phyloP scores from a whole-genome alignment of 148 eudicot genomes.

The Gaultheria prostrata region DNA sequence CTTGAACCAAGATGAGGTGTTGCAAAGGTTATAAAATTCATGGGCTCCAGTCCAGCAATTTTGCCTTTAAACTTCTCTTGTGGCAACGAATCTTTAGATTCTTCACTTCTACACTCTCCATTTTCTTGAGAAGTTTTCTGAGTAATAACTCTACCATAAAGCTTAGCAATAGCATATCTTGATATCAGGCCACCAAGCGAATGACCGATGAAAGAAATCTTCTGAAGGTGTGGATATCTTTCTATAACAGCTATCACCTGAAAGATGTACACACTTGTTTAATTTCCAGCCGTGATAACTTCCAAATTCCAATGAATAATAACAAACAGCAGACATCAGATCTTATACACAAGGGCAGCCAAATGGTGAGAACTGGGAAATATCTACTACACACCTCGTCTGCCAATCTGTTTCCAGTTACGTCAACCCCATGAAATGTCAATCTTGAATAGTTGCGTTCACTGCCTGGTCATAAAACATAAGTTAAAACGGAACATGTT shows the following conservation, averaged over 20 bases:
- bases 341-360: not conserved
- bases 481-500: not conserved
- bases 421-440: conserved; percentile 93
- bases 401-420: conserved; percentile 81
- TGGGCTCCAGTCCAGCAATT: conserved; percentile 84
- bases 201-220: conserved; percentile 83
- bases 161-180: conserved; percentile 83
- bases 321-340: not conserved
- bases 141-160: conserved; percentile 38
- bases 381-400: conserved; percentile 59
- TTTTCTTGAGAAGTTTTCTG: conserved; percentile 22
- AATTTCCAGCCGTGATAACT: not conserved
- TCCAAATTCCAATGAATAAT: not conserved
- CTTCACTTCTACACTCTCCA: conserved; percentile 23
- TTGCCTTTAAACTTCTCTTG: conserved; percentile 45
- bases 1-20: conserved; percentile 93
- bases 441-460: conserved; percentile 52
- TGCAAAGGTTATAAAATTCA: conserved; percentile 80
- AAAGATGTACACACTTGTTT: conserved; percentile 12
- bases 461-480: conserved; percentile 59
- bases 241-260: conserved; percentile 70
- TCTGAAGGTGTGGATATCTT: conserved; percentile 58
- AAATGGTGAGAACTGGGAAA: not conserved
- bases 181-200: conserved; percentile 86
- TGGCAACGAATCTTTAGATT: conserved; percentile 20